A percentile compares a stretch with the other conserved stretches of the same genome.
These are phyloP conservation scores for Sporothrix protearum DNA, from an alignment of 2,329 filamentous ascomycete species.

Conservation along the genomic window DNA sequence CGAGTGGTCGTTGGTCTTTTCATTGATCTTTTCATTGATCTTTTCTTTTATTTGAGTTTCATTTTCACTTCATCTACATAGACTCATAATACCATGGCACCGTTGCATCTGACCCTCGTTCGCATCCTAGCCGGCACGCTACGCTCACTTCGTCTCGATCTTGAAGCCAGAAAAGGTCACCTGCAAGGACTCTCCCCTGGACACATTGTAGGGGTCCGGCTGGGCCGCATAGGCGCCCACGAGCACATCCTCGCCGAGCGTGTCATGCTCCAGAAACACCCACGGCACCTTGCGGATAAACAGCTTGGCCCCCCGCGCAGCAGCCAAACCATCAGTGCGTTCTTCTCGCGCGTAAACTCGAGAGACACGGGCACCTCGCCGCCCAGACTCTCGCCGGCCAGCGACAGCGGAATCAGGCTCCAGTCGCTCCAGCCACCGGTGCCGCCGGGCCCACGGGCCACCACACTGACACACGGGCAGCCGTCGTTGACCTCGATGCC, in stretches of 20 bases:
- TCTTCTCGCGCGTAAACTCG: slow-evolving; percentile 22
- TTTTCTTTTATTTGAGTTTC: neutral
- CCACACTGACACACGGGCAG: slow-evolving; percentile 23
- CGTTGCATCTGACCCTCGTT: neutral
- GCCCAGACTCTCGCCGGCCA: slow-evolving; percentile 17
- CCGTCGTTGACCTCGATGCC: slow-evolving; percentile 28
- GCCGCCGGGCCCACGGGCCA: slow-evolving; percentile 9
- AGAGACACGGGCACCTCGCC: slow-evolving; percentile 14
- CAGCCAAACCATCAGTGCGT: slow-evolving; percentile 25
- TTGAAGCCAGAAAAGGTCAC: slow-evolving; percentile 20
- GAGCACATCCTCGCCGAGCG: slow-evolving; percentile 19
- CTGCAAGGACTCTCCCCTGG: slow-evolving; percentile 13
- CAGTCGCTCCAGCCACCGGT: slow-evolving; percentile 26
- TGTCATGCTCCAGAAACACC: slow-evolving; percentile 25
- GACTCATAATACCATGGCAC: neutral
- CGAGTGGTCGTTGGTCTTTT: neutral
- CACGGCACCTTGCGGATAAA: slow-evolving; percentile 28
- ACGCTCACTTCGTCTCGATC: slow-evolving; percentile 17
- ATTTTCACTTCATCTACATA: neutral
- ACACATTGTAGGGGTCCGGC: slow-evolving; percentile 25
- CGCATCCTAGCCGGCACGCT: neutral
- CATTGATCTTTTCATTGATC: neutral
- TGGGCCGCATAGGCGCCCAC: slow-evolving; percentile 26
- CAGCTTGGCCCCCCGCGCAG: neutral
- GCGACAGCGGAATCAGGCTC: slow-evolving; percentile 27